phyloP scores from a whole-genome alignment of 306 rosid genomes.

The Corylus avellana region DNA sequence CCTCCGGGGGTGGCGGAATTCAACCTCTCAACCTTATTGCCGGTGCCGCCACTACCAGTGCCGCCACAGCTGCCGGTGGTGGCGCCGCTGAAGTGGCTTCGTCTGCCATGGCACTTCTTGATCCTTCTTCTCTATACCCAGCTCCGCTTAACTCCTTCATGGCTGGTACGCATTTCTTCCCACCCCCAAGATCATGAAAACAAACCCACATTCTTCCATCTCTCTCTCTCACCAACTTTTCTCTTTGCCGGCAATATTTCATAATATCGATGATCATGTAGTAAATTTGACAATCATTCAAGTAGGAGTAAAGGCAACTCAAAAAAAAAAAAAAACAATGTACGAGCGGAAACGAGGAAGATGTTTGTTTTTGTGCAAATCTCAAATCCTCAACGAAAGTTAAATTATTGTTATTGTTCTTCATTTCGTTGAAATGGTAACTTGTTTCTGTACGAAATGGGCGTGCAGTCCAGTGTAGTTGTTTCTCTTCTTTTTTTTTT shows the following conservation, averaged over 20 bases:
- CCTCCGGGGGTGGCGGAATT: slow-evolving; percentile 48
- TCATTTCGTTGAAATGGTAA: slow-evolving; percentile 23
- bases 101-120: slow-evolving; percentile 38
- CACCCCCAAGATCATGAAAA: slow-evolving; percentile 88
- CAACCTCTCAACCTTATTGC: slow-evolving; percentile 65
- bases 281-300: slow-evolving; percentile 34
- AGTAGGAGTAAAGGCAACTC: slow-evolving; percentile 20
- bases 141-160: slow-evolving; percentile 75
- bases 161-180: slow-evolving; percentile 99
- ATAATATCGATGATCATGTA: slow-evolving; percentile 19
- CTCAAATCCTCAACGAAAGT: slow-evolving; percentile 18
- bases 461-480: slow-evolving; percentile 26
- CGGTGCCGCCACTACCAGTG: slow-evolving; percentile 19
- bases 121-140: slow-evolving; percentile 66
- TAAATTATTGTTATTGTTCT: slow-evolving; percentile 16
- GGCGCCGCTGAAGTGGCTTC: slow-evolving; percentile 35
- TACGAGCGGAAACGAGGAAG: slow-evolving; percentile 31
- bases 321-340: slow-evolving; percentile 7
- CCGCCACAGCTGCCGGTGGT: slow-evolving; percentile 9
- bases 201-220: slow-evolving; percentile 13
- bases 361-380: slow-evolving; percentile 34
- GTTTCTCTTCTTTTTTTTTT: slow-evolving; percentile 12
- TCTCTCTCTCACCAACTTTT: slow-evolving; percentile 16
- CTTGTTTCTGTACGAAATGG: slow-evolving; percentile 27
- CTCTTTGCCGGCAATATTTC: slow-evolving; percentile 20